These are phyloP conservation scores for Gentiana macrophylla DNA, from an alignment of 257 asterid genomes.

Conservation along the genomic window DNA sequence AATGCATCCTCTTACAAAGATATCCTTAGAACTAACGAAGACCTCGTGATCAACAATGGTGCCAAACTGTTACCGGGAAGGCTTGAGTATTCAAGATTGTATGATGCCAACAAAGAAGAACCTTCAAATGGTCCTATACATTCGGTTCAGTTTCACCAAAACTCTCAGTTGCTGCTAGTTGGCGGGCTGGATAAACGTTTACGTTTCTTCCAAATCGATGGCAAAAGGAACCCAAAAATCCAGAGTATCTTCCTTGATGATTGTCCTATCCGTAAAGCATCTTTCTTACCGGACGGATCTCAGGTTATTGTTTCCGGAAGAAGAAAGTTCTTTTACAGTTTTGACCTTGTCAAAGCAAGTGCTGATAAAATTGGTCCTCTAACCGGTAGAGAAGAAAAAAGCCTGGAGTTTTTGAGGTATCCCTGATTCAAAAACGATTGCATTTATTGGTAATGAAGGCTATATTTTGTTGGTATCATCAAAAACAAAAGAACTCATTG, in stretches of 20 bases:
- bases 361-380: constrained; percentile 75
- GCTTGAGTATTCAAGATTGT: constrained; percentile 69
- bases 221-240: constrained; percentile 64
- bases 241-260: constrained; percentile 79
- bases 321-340: constrained; percentile 76
- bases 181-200: constrained; percentile 75
- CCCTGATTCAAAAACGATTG: constrained; percentile 88
- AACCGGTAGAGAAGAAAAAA: constrained; percentile 87
- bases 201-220: constrained; percentile 81
- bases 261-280: constrained; percentile 75
- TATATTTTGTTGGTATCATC: constrained; percentile 68
- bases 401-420: constrained; percentile 82
- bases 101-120: constrained; percentile 59
- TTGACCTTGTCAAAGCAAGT: constrained; percentile 62
- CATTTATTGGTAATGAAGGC: constrained; percentile 90
- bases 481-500: constrained; percentile 71
- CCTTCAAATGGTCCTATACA: constrained; percentile 52
- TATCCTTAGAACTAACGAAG: constrained; percentile 60
- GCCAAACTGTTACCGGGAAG: constrained; percentile 53
- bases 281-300: constrained; percentile 87
- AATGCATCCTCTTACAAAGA: constrained; percentile 19
- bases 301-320: constrained; percentile 71
- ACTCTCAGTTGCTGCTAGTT: constrained; percentile 75
- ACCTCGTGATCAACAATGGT: constrained; percentile 48
- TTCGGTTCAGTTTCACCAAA: constrained; percentile 85